Evolutionary conservation across 2,329 filamentous ascomycete genomes (phyloP), one percentile per base, ranked within the genome.

Genomic region (Beauveria australis): DNA sequence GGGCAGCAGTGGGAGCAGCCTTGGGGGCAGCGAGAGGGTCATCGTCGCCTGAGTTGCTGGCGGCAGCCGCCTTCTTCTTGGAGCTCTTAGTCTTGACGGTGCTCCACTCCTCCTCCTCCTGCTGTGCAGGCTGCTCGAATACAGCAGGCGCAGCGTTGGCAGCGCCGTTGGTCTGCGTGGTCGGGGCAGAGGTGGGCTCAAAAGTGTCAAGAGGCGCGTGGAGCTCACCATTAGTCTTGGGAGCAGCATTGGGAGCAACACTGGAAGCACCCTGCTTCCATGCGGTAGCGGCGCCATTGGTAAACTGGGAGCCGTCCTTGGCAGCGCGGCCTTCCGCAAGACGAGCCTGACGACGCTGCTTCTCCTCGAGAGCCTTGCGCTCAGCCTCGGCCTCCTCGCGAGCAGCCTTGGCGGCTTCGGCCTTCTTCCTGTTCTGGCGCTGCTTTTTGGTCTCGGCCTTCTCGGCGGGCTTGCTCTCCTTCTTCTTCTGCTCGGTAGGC

Each of bases 401-500:
- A 61, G 84, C 81, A 33, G 81, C 79, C 80, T 91, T 94, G 69
- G 86, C 86, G 61, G 86, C 88, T 75, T 96, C 92, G 43, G 84
- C 86, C 85, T 96, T 97, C 78, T 89, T 86, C 66, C 88, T 85
- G 78, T 96, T 94, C 79, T 97, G 92, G 63, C 92, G 87, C 78
- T 96, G 91, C 81, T 97, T 97, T 88, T 97, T 97, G 22, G 88
- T 89, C 79, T 96, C 89, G 19, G 82, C 83, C 53, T 83, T 81
- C 73, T 90, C 86, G 65, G 83, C 79, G 46, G 80, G 77, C 76
- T 87, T 84, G 66, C 79, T 76, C 68, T 82, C 79, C 75, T 86
- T 86, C 64, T 55, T 56, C 74, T 87, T 86, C 64, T 83, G 78
- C 75, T 87, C 83, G 70, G 81, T 76, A 81, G 85, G 71, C 75